Conservation (phyloP, 257 asterid species). For the Ocimum tenuiflorum region DNA sequence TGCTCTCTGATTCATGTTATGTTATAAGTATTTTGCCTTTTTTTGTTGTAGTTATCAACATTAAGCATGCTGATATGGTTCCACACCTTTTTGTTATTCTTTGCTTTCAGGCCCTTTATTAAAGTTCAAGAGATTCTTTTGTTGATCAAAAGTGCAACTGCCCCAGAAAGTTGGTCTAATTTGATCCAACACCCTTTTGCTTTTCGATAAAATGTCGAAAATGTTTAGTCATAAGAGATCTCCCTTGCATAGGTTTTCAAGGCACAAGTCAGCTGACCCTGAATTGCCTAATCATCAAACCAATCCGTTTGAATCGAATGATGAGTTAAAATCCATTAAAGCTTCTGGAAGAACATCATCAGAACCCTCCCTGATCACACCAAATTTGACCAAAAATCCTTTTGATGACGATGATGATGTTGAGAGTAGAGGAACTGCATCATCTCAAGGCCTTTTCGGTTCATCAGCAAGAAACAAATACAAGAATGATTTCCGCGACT, state of each 20-base stretch:
- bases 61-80: background rate
- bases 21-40: no score
- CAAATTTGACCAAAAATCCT: background rate
- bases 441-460: background rate
- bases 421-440: background rate
- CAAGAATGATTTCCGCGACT: slow-evolving; percentile 58
- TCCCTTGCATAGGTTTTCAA: slow-evolving; percentile 43
- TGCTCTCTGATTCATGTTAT: no score
- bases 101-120: slow-evolving; percentile 29
- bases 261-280: slow-evolving; percentile 33
- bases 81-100: slow-evolving; percentile 1
- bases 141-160: slow-evolving; percentile 12
- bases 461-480: slow-evolving; percentile 48
- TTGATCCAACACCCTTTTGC: slow-evolving; percentile 7
- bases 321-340: slow-evolving; percentile 39
- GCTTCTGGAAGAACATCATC: slow-evolving; percentile 50
- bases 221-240: slow-evolving; percentile 66
- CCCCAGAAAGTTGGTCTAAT: slow-evolving; percentile 7
- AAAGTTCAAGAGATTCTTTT: slow-evolving; percentile 5
- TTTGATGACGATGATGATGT: background rate
- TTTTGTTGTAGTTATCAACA: background rate
- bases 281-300: slow-evolving; percentile 20
- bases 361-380: slow-evolving; percentile 38
- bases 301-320: slow-evolving; percentile 80
- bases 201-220: no score